Percentiles rank a stretch among this genome's conserved stretches.
These are phyloP conservation scores for Pholiota conissans DNA, from an alignment of 768 basidiomycete species.

Conservation along the genomic window DNA sequence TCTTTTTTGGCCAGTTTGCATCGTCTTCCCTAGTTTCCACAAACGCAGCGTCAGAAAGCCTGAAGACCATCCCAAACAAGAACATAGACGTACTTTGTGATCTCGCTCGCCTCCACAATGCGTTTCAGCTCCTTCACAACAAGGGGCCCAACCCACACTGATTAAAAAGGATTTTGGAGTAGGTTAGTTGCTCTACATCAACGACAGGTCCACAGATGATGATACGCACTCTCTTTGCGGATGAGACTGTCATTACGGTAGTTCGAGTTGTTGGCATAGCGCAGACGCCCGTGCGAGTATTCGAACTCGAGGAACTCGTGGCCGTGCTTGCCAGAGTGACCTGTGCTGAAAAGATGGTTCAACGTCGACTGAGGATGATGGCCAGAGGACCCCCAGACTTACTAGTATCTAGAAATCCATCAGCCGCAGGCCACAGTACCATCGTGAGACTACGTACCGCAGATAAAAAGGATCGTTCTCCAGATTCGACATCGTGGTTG, in stretches of 20 bases:
- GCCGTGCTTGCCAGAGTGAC: constrained; percentile 98
- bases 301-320: constrained; percentile 99
- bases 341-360: constrained; percentile 57
- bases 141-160: constrained; percentile 94
- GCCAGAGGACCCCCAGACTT: constrained; percentile 13
- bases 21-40: constrained; percentile 88
- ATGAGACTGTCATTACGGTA: constrained; percentile 98
- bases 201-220: neutral
- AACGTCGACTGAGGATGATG: neutral
- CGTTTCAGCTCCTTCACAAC: constrained; percentile 94
- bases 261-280: constrained; percentile 99
- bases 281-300: constrained; percentile 92
- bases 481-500: constrained; percentile 38
- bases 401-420: constrained; percentile 46
- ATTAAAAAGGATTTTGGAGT: neutral
- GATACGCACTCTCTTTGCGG: constrained; percentile 91
- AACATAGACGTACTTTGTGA: constrained; percentile 72
- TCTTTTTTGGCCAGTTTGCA: constrained; percentile 98
- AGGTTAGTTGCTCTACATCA: neutral
- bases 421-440: neutral
- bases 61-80: neutral
- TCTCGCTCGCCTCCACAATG: constrained; percentile 90
- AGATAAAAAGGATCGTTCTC: constrained; percentile 83
- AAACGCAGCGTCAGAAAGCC: neutral
- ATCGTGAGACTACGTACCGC: constrained; percentile 43